Evolutionary conservation across 352 stramenopile genomes (phyloP), one percentile per base, ranked within the genome.

Genomic region (Phytophthora capsici): DNA sequence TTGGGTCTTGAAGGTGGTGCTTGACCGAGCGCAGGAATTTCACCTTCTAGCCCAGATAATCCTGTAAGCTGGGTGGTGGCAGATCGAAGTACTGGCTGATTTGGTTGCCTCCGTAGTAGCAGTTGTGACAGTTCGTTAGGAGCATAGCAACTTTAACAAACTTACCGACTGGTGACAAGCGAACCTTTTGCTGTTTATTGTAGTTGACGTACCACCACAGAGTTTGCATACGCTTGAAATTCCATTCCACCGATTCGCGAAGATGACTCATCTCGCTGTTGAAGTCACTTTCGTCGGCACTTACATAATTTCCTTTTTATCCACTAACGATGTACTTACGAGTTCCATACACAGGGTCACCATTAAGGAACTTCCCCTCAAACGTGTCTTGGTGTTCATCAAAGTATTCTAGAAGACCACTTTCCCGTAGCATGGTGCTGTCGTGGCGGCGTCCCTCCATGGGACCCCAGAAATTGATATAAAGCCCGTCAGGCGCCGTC

Each of bases 111-210:
- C 38, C 45, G 16, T 20, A 22, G 20, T 57, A 65, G 14, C 57
- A 57, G 19, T 38, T 54, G 26, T 57, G 45, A 17, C 43, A 63
- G 32, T 63, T 56, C 1, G 55, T 56, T 4, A 63, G 34, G 6
- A 65, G 38, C 47, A 65, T 65, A 12, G 46, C 46, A 9, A 58
- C 25, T 34, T 46, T 51, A 23, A 53, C 47, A 52, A 65, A 53
- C 13, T 58, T 66, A 9, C 37, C 51, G 25, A 51, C 38, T 0
- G 38, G 38, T 2, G 38, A 59, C 6, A 59, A n/a, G 38, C 38
- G 37, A 51, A 41, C 51, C 16, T 59, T 59, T 41, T 59, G 51
- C n/a, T 59, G 51, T 16, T 59, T 59, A 26, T 50, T 44, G 19
- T 19, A 48, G 28, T 47, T 23, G 22, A 63, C 28, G n/a, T 38